A percentile compares a stretch with the other conserved stretches of the same genome.
Evolutionary conservation across 1,284 basidiomycete genomes (phyloP).

Genomic region (Tilletiaria anomala): DNA sequence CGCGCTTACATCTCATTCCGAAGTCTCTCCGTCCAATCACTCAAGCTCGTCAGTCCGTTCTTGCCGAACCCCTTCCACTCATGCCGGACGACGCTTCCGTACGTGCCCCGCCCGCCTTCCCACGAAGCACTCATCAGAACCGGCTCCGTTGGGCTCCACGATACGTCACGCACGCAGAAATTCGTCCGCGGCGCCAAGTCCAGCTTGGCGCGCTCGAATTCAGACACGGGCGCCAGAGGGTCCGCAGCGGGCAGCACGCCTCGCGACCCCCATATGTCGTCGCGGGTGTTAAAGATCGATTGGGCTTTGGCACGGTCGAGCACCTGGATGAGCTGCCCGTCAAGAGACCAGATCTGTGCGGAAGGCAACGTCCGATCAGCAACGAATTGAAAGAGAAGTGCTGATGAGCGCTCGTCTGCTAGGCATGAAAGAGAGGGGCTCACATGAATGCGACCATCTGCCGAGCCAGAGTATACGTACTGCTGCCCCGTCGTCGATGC

Average conservation of each 20-base stretch:
- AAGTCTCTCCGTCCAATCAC: no score
- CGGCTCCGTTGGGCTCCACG: constrained; percentile 78
- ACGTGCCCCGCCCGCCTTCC: constrained; percentile 45
- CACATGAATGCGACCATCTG: constrained; percentile 49
- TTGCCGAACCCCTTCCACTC: neutral
- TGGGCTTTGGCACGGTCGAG: constrained; percentile 64
- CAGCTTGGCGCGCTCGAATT: neutral
- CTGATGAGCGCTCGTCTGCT: no score
- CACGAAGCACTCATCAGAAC: constrained; percentile 81
- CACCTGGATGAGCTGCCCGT: constrained; percentile 67
- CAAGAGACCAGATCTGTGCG: constrained; percentile 75
- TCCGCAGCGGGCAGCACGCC: constrained; percentile 2
- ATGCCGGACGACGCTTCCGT: constrained; percentile 13
- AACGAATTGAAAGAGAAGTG: neutral
- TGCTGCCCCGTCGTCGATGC: constrained; percentile 74
- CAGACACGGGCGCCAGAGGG: constrained; percentile 30
- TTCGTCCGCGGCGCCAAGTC: no score
- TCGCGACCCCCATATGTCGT: no score
- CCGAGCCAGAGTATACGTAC: constrained; percentile 84
- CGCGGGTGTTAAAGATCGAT: constrained; percentile 47
- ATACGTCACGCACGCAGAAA: constrained; percentile 65
- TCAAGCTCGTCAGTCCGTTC: no score
- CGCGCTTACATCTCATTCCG: no score
- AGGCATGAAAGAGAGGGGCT: neutral
- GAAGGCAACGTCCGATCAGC: neutral